Evolutionary conservation across 2,329 filamentous ascomycete species (phyloP).

Genomic region (Plectosphaerella cucumerina): DNA sequence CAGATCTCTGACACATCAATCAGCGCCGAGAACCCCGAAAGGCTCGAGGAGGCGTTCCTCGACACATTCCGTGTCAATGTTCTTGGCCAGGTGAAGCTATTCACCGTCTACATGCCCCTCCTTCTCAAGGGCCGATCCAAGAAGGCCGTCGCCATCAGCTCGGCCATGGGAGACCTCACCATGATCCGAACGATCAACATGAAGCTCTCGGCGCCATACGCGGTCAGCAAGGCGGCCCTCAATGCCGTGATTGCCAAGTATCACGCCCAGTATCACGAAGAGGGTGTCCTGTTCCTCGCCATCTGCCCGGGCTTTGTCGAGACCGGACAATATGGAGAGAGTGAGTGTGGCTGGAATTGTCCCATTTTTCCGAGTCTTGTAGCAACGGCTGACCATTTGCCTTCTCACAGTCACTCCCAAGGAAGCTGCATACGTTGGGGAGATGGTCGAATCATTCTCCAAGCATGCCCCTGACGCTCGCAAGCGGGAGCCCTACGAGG

Average conservation of each 20-base stretch:
- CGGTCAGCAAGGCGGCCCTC: conserved; percentile 45
- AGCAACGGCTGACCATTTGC: conserved; percentile 28
- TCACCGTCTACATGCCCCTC: conserved; percentile 49
- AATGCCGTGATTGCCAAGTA: conserved; percentile 52
- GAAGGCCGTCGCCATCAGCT: conserved; percentile 49
- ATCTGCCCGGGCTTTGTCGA: conserved; percentile 50
- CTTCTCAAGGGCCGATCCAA: conserved; percentile 45
- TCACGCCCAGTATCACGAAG: conserved; percentile 39
- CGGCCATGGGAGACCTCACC: conserved; percentile 42
- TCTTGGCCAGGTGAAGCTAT: conserved; percentile 46
- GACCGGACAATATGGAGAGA: conserved; percentile 22
- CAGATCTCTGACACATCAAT: conserved; percentile 3
- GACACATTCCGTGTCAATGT: conserved; percentile 40
- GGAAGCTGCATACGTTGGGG: conserved; percentile 15
- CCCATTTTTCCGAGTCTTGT: conserved; percentile 50
- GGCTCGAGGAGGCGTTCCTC: conserved; percentile 19
- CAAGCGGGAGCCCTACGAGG: conserved; percentile 27
- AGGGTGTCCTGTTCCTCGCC: conserved; percentile 48
- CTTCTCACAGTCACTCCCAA: conserved; percentile 17
- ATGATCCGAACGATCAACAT: conserved; percentile 32
- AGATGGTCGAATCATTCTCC: conserved; percentile 23
- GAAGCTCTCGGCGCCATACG: conserved; percentile 32
- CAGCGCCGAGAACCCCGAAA: conserved; percentile 5
- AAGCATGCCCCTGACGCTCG: conserved; percentile 35
- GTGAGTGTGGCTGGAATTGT: conserved; percentile 33